phyloP scores from a whole-genome alignment of 495 filamentous ascomycete species.

The Jackrogersella minutella region DNA sequence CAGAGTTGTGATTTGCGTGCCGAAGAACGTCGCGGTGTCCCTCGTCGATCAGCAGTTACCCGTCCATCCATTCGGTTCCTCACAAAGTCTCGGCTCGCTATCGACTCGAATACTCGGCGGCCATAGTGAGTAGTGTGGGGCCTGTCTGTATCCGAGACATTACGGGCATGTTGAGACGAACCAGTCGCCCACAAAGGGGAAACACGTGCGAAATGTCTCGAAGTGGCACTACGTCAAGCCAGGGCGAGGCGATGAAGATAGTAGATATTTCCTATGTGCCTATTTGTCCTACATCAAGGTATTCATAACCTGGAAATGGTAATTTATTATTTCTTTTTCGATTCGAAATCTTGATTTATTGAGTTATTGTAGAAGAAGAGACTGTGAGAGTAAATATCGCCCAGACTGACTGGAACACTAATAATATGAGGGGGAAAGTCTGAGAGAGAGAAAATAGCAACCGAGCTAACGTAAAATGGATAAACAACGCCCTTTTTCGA shows the following conservation, averaged over 20 bases:
- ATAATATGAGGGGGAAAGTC: neutral
- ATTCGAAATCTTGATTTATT: no score
- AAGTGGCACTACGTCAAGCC: no score
- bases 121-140: constrained; percentile 3
- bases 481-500: constrained; percentile 8
- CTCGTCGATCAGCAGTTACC: neutral
- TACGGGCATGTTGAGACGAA: constrained; percentile 21
- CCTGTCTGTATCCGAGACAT: constrained; percentile 11
- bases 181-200: constrained; percentile 1
- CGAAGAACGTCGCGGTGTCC: neutral
- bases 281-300: no score
- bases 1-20: neutral
- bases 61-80: neutral
- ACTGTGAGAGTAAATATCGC: no score
- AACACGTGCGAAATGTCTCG: constrained; percentile 21
- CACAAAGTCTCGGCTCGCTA: neutral
- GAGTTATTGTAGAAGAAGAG: no score
- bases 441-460: neutral
- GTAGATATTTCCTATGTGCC: neutral
- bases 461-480: constrained; percentile 15
- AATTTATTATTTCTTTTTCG: no score
- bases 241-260: neutral
- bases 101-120: neutral
- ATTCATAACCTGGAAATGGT: no score
- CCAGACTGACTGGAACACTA: no score